Conservation (phyloP, 2,329 filamentous ascomycete genomes). For the Epichloe uncinata region DNA sequence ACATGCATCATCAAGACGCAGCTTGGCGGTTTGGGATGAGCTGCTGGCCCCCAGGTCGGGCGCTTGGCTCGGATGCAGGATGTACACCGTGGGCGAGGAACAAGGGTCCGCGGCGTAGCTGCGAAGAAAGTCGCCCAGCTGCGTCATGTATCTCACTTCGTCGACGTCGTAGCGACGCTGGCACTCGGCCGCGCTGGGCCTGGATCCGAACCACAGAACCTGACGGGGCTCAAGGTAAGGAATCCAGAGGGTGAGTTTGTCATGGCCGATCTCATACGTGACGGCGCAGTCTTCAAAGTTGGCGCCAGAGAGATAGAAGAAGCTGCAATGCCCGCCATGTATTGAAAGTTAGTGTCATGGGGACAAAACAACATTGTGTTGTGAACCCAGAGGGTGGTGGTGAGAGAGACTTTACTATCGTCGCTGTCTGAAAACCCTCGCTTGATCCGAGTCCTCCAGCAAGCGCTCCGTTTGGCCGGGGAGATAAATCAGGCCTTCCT, state of each 20-base stretch:
- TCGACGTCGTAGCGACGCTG: slow-evolving; percentile 54
- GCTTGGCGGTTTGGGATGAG: slow-evolving; percentile 13
- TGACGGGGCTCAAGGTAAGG: slow-evolving; percentile 50
- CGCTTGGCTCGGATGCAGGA: slow-evolving; percentile 35
- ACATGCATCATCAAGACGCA: slow-evolving; percentile 31
- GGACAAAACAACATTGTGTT: no score
- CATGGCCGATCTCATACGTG: slow-evolving; percentile 43
- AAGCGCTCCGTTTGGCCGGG: slow-evolving; percentile 35
- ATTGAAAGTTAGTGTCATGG: background rate
- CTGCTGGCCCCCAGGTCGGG: slow-evolving; percentile 9
- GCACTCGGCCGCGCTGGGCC: slow-evolving; percentile 48
- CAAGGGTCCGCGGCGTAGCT: slow-evolving; percentile 21
- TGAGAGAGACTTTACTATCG: slow-evolving; percentile 34
- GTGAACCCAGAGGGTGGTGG: no score
- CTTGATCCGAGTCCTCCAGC: slow-evolving; percentile 48
- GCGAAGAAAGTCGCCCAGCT: slow-evolving; percentile 34
- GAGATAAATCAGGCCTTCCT: slow-evolving; percentile 41
- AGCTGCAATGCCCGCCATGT: slow-evolving; percentile 23
- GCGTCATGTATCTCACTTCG: slow-evolving; percentile 47
- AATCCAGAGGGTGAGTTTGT: slow-evolving; percentile 60
- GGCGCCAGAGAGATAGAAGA: slow-evolving; percentile 44
- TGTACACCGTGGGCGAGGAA: slow-evolving; percentile 27
- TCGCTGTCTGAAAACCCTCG: slow-evolving; percentile 41
- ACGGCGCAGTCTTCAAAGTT: slow-evolving; percentile 41
- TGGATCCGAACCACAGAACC: slow-evolving; percentile 51